These are phyloP conservation scores for Spongispora temasekensis DNA, from an alignment of 1,284 basidiomycete species.

Conservation along the genomic window DNA sequence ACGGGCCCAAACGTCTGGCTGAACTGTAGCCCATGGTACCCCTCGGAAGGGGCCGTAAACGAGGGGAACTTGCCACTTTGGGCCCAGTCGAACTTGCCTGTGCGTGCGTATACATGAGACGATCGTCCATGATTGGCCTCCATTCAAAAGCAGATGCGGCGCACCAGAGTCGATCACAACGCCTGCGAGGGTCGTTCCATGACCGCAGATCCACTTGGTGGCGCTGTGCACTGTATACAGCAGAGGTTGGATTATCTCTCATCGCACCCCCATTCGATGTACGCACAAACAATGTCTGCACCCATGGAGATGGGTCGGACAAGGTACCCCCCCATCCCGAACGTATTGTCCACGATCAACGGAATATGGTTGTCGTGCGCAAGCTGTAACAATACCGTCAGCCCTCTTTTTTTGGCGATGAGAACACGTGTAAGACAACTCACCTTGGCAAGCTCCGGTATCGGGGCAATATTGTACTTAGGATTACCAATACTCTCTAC, in stretches of 20 bases:
- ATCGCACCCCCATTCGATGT: too few relatives aligned
- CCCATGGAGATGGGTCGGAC: constrained; percentile 77
- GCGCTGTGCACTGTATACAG: constrained; percentile 78
- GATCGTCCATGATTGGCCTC: constrained; percentile 50
- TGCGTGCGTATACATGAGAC: constrained; percentile 36
- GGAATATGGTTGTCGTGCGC: constrained; percentile 79
- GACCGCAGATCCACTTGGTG: constrained; percentile 92
- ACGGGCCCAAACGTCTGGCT: constrained; percentile 74
- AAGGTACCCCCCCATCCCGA: constrained; percentile 71
- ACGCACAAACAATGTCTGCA: constrained; percentile 75
- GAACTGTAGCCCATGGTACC: constrained; percentile 81
- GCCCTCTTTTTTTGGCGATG: neutral
- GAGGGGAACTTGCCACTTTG: constrained; percentile 76
- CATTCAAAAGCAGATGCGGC: constrained; percentile 1
- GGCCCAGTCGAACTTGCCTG: constrained; percentile 86
- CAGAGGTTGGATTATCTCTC: too few relatives aligned
- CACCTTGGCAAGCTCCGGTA: constrained; percentile 75
- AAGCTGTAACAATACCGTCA: constrained; percentile 34
- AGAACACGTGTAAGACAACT: neutral
- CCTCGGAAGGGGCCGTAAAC: constrained; percentile 81
- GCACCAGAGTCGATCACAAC: constrained; percentile 76
- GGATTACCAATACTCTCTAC: constrained; percentile 89
- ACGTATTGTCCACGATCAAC: constrained; percentile 88
- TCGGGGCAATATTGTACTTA: constrained; percentile 72
- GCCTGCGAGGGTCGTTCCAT: constrained; percentile 87